Conservation (phyloP, 1,284 basidiomycete species). For the Ganoderma meredithae region DNA sequence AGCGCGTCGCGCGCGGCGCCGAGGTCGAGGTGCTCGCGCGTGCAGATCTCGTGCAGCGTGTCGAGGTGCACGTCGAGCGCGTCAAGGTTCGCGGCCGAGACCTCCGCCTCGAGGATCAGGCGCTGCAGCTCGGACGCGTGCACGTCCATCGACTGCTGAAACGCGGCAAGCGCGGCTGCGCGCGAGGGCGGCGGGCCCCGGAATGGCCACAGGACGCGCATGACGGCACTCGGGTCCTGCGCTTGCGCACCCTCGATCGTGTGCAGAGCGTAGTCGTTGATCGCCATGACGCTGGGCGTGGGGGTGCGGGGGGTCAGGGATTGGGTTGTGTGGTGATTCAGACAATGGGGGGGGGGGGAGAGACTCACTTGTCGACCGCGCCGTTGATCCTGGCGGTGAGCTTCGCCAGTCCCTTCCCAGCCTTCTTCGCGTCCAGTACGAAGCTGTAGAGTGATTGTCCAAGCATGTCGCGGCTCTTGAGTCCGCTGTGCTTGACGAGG, state of each 20-base stretch:
- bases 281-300: conserved; percentile 63
- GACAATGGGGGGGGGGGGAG: too few species aligned
- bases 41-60: conserved; percentile 61
- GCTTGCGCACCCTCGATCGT: conserved; percentile 60
- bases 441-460: conserved; percentile 59
- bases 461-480: conserved; percentile 65
- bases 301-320: conserved; percentile 2
- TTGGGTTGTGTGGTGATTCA: not conserved
- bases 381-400: conserved; percentile 69
- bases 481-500: conserved; percentile 64
- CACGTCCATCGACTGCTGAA: conserved; percentile 66
- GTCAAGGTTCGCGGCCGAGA: conserved; percentile 59
- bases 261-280: conserved; percentile 72
- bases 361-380: conserved; percentile 71
- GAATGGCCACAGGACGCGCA: conserved; percentile 57
- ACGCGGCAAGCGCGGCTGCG: conserved; percentile 57
- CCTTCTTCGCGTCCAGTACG: conserved; percentile 62
- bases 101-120: conserved; percentile 69
- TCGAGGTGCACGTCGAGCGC: conserved; percentile 65
- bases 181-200: conserved; percentile 45
- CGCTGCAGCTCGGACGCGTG: conserved; percentile 59
- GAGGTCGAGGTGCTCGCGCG: conserved; percentile 60
- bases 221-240: conserved; percentile 46
- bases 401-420: conserved; percentile 62
- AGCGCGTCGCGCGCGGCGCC: conserved; percentile 56